phyloP scores from a whole-genome alignment of 306 rosid species.

The Argentina anserina region DNA sequence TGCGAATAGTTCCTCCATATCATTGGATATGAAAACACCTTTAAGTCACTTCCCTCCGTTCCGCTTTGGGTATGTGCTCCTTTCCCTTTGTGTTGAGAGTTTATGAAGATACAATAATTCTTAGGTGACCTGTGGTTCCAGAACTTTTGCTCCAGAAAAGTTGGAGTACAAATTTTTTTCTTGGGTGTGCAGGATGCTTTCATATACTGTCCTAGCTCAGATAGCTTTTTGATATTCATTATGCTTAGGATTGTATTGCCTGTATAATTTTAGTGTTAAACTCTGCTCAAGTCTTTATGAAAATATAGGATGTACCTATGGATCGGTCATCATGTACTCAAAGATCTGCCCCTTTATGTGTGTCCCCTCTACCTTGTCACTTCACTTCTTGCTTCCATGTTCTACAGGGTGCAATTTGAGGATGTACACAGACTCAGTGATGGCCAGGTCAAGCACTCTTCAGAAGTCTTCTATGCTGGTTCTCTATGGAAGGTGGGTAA shows the following conservation, averaged over 20 bases:
- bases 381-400: constrained; percentile 14
- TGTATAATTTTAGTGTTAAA: neutral
- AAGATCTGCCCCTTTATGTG: neutral
- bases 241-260: neutral
- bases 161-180: neutral
- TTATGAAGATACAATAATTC: neutral
- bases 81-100: constrained; percentile 18
- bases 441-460: constrained; percentile 96
- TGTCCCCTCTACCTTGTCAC: constrained; percentile 1
- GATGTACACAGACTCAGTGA: constrained; percentile 97
- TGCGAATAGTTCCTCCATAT: constrained; percentile 62
- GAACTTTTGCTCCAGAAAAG: neutral
- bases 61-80: constrained; percentile 82
- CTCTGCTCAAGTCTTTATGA: neutral
- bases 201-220: neutral
- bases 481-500: constrained; percentile 89
- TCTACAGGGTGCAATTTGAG: constrained; percentile 86
- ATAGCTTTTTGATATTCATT: neutral
- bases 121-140: neutral
- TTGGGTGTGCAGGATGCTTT: constrained; percentile 1
- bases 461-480: constrained; percentile 93
- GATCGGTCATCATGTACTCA: neutral
- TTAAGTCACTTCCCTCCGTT: constrained; percentile 94
- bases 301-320: neutral
- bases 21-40: constrained; percentile 94